phyloP scores from a whole-genome alignment of 2,329 filamentous ascomycete genomes.

The Rhynchosporium graminicola region DNA sequence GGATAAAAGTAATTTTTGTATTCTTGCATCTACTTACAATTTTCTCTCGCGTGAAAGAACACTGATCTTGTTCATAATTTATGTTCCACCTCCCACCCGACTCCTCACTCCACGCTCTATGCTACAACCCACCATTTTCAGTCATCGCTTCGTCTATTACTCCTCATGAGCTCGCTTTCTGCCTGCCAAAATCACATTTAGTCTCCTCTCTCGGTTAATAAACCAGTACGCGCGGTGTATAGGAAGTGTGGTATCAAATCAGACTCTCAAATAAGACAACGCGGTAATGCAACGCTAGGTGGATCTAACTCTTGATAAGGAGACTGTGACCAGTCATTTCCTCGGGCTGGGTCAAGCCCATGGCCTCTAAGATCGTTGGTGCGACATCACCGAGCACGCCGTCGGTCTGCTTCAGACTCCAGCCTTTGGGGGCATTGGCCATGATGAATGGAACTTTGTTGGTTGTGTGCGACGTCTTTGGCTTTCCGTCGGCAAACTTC shows the following conservation, averaged over 20 bases:
- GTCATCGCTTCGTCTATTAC: conserved; percentile 16
- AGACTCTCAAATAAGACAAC: conserved; percentile 7
- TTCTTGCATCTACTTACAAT: conserved; percentile 19
- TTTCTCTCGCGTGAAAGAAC: background rate
- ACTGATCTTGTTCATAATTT: conserved; percentile 3
- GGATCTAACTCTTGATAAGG: conserved; percentile 64
- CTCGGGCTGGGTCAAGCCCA: conserved; percentile 87
- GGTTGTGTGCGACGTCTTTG: conserved; percentile 96
- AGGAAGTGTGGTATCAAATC: background rate
- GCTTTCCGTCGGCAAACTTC: conserved; percentile 92
- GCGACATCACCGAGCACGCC: conserved; percentile 97
- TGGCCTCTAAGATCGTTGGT: conserved; percentile 85
- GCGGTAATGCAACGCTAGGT: conserved; percentile 18
- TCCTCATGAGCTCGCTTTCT: conserved; percentile 39
- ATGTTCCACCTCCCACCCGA: background rate
- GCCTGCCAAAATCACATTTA: conserved; percentile 33
- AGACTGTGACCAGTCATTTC: conserved; percentile 91
- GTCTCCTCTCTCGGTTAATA: conserved; percentile 18
- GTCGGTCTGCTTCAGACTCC: conserved; percentile 72
- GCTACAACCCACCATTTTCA: conserved; percentile 7
- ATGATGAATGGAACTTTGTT: conserved; percentile 99
- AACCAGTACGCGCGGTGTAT: conserved; percentile 12
- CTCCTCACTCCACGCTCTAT: conserved; percentile 9
- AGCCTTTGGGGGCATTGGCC: conserved; percentile 91
- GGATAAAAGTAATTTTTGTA: conserved; percentile 20